Conservation (phyloP, 306 rosid species). For the Cercis canadensis region DNA sequence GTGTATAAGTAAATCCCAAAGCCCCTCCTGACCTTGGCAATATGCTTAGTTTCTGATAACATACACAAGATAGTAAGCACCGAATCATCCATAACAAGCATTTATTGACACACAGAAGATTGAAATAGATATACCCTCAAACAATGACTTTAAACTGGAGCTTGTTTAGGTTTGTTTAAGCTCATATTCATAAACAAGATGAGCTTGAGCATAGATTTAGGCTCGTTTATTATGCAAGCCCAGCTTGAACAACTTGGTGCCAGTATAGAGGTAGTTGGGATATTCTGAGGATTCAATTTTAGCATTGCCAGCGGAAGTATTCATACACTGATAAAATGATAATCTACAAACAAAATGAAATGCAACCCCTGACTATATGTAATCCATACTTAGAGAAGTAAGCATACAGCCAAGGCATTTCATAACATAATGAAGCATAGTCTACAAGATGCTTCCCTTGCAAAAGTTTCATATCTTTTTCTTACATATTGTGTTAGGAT, state of each 20-base stretch:
- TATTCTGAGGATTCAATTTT: not conserved
- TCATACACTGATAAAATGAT: constrained; percentile 14
- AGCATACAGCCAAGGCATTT: not conserved
- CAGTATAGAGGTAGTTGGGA: constrained; percentile 5
- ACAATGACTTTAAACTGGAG: not conserved
- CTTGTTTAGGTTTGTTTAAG: too few species aligned
- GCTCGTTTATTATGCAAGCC: too few species aligned
- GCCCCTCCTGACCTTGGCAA: constrained; percentile 98
- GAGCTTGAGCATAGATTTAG: too few species aligned
- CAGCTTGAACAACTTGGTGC: not conserved
- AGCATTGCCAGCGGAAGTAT: not conserved
- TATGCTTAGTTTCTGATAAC: constrained; percentile 91
- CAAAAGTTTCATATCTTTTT: not conserved
- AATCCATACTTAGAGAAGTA: not conserved
- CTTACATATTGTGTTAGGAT: not conserved
- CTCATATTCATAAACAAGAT: too few species aligned
- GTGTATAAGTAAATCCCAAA: constrained; percentile 91
- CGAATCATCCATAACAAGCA: constrained; percentile 5
- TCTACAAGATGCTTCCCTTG: constrained; percentile 3
- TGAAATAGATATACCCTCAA: not conserved
- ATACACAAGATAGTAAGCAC: constrained; percentile 25
- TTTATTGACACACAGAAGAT: constrained; percentile 5
- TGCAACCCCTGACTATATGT: constrained; percentile 3
- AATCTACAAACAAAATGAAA: constrained; percentile 23
- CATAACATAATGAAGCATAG: not conserved